Conservation (phyloP, 148 eudicot genomes). For the Suaeda aralocaspica region DNA sequence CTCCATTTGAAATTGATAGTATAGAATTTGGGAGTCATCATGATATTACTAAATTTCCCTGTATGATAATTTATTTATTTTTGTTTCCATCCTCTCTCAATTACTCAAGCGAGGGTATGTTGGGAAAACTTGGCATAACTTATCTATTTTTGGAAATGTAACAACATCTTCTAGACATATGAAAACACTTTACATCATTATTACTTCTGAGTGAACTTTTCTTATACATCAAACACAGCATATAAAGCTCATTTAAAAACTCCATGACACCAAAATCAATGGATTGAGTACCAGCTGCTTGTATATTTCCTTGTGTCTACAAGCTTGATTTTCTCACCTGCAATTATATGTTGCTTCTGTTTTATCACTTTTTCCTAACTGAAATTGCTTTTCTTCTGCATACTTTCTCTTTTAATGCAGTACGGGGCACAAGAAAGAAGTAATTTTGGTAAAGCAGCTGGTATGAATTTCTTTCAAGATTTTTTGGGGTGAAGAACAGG, state of each 20-base stretch:
- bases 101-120: not conserved
- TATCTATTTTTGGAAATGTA: not conserved
- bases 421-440: slow-evolving; percentile 82
- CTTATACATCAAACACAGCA: not conserved
- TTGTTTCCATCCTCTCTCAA: not conserved
- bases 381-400: slow-evolving; percentile 17
- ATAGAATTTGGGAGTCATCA: not conserved
- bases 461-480: slow-evolving; percentile 35
- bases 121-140: not conserved
- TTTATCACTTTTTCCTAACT: not conserved
- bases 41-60: not conserved
- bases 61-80: not conserved
- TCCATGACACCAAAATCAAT: not conserved
- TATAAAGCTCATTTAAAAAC: not conserved
- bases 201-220: not conserved
- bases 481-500: no score
- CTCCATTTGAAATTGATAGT: not conserved
- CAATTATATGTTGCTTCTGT: not conserved
- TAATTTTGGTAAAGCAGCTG: slow-evolving; percentile 63
- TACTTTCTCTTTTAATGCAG: slow-evolving; percentile 44
- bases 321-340: not conserved
- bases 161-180: not conserved
- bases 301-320: not conserved
- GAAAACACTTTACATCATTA: not conserved
- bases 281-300: not conserved